These are phyloP conservation scores for Megacollybia platyphylla DNA, from an alignment of 1,284 basidiomycete species.

Conservation along the genomic window DNA sequence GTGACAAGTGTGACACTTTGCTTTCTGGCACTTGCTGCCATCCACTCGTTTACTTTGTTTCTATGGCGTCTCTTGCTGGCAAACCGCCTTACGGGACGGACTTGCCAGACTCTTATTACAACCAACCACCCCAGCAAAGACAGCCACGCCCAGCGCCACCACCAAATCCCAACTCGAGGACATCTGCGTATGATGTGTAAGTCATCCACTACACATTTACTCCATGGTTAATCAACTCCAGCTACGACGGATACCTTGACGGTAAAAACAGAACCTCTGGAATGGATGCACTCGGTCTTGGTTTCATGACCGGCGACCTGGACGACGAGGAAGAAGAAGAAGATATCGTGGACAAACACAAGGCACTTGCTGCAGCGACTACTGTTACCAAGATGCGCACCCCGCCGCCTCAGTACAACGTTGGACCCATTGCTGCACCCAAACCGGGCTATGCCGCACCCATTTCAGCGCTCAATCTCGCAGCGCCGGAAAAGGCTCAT, in stretches of 20 bases:
- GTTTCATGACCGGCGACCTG: constrained; percentile 34
- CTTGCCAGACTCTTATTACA: constrained; percentile 48
- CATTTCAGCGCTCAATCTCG: constrained; percentile 45
- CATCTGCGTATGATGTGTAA: constrained; percentile 8
- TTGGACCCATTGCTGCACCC: constrained; percentile 59
- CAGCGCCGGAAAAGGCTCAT: constrained; percentile 27
- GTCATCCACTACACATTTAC: constrained; percentile 2
- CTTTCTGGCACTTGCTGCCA: background rate
- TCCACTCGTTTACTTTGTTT: background rate
- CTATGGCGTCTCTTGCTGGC: constrained; percentile 39
- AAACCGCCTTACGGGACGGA: constrained; percentile 59
- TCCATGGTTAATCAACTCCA: constrained; percentile 13
- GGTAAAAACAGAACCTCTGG: constrained; percentile 33
- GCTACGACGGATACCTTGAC: constrained; percentile 51
- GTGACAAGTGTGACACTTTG: background rate
- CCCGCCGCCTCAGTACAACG: constrained; percentile 23
- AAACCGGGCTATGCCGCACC: constrained; percentile 61
- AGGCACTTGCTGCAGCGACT: constrained; percentile 23
- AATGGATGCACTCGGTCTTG: constrained; percentile 37
- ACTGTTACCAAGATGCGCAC: constrained; percentile 10
- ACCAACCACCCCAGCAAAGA: constrained; percentile 25
- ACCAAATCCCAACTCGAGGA: constrained; percentile 7
- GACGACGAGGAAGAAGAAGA: constrained; percentile 32
- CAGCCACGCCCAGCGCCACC: constrained; percentile 12
- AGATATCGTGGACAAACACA: constrained; percentile 23